Conservation (phyloP, 1,139 yeast genomes). For the Candida sp. region DNA sequence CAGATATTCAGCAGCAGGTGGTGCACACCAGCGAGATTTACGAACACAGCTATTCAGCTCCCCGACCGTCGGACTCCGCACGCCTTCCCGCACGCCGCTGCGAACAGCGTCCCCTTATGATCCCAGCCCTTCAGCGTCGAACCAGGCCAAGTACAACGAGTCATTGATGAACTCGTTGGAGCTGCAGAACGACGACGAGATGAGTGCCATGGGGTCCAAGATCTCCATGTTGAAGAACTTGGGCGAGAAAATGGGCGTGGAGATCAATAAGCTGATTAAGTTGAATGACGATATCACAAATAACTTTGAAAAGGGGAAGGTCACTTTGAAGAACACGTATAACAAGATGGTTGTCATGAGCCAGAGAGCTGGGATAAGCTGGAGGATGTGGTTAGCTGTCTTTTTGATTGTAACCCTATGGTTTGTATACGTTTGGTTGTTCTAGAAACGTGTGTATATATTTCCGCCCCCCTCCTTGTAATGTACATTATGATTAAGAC, state of each 20-base stretch:
- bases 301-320: constrained; percentile 44
- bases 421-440: constrained; percentile 84
- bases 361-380: constrained; percentile 76
- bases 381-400: constrained; percentile 79
- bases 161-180: constrained; percentile 75
- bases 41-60: constrained; percentile 49
- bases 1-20: constrained; percentile 37
- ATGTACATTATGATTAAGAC: not conserved
- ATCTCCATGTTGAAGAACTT: constrained; percentile 72
- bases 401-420: constrained; percentile 64
- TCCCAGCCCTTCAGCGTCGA: constrained; percentile 26
- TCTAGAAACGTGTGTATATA: constrained; percentile 22
- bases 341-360: constrained; percentile 83
- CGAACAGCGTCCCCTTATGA: constrained; percentile 60
- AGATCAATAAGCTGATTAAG: constrained; percentile 75
- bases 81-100: constrained; percentile 28
- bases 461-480: not conserved
- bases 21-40: constrained; percentile 50
- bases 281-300: constrained; percentile 62
- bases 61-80: constrained; percentile 27
- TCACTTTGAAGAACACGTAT: constrained; percentile 66
- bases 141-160: constrained; percentile 48
- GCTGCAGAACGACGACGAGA: constrained; percentile 81
- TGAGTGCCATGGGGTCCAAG: constrained; percentile 71
- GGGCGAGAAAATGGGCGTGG: constrained; percentile 81